Percentiles rank a stretch among this genome's conserved stretches.
phyloP scores from a whole-genome alignment of 2,329 filamentous ascomycete species.

The Alternaria hordeiaustralica region DNA sequence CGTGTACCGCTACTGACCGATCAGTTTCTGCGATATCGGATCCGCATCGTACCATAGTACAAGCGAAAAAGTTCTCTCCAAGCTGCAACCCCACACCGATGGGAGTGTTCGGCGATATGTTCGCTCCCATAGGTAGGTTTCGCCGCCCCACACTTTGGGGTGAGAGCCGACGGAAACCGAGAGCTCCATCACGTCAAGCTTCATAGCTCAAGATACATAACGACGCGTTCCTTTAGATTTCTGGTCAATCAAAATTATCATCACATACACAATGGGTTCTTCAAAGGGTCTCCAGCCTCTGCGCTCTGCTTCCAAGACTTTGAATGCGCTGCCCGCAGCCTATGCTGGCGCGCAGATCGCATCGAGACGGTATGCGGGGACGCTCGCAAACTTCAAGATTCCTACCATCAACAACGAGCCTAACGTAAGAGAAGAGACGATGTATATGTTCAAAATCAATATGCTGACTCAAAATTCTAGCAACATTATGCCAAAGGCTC shows the following conservation, averaged over 20 bases:
- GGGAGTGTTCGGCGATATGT: constrained; percentile 10
- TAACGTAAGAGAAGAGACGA: constrained; percentile 70
- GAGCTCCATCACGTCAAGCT: constrained; percentile 23
- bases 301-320: constrained; percentile 34
- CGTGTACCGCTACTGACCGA: constrained; percentile 29
- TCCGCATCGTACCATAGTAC: constrained; percentile 24
- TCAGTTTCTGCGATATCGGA: constrained; percentile 30
- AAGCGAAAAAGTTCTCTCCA: constrained; percentile 6
- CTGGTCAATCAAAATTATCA: neutral
- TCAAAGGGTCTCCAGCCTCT: constrained; percentile 42
- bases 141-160: constrained; percentile 29
- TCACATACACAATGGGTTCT: constrained; percentile 36
- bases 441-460: neutral
- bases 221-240: constrained; percentile 7
- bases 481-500: constrained; percentile 90
- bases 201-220: constrained; percentile 32
- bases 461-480: constrained; percentile 56
- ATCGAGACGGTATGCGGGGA: constrained; percentile 53
- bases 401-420: constrained; percentile 90
- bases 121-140: constrained; percentile 13
- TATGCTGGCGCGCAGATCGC: constrained; percentile 31
- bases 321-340: constrained; percentile 31
- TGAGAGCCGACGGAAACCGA: constrained; percentile 28
- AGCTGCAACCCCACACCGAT: constrained; percentile 8
- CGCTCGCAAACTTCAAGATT: constrained; percentile 84